Evolutionary conservation across 306 rosid species (phyloP).

Genomic region (Vicia faba): DNA sequence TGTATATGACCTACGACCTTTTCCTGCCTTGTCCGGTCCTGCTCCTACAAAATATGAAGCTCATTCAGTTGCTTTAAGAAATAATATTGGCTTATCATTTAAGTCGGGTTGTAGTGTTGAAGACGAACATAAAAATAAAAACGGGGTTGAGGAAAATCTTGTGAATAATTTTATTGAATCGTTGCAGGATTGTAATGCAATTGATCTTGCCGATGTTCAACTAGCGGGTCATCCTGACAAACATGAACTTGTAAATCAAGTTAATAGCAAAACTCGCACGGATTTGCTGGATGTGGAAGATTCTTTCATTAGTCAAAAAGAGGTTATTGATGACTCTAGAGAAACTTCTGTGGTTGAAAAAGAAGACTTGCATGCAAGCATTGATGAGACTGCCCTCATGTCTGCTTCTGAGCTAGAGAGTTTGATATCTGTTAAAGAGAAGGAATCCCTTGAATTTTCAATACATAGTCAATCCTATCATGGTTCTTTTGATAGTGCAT

Average conservation of each 20-base stretch:
- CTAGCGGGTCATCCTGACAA: slow-evolving; percentile 34
- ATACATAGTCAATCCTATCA: slow-evolving; percentile 10
- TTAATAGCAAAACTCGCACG: slow-evolving; percentile 12
- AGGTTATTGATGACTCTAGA: slow-evolving; percentile 37
- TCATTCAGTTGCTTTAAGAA: slow-evolving; percentile 36
- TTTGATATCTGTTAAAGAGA: slow-evolving; percentile 28
- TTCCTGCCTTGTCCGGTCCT: slow-evolving; percentile 41
- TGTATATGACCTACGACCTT: slow-evolving; percentile 58
- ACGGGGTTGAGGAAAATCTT: slow-evolving; percentile 43
- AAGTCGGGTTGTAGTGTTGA: slow-evolving; percentile 28
- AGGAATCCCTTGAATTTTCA: slow-evolving; percentile 23
- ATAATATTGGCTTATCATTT: slow-evolving; percentile 31
- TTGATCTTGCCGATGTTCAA: slow-evolving; percentile 39
- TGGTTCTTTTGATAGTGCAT: slow-evolving; percentile 30
- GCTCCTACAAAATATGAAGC: slow-evolving; percentile 46
- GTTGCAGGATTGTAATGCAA: slow-evolving; percentile 32
- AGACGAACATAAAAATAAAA: slow-evolving; percentile 21
- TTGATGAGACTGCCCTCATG: slow-evolving; percentile 21
- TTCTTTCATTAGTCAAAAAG: slow-evolving; percentile 29
- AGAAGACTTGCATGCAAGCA: slow-evolving; percentile 25
- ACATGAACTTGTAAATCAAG: slow-evolving; percentile 33
- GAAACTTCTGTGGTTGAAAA: slow-evolving; percentile 28
- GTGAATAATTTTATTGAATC: slow-evolving; percentile 33
- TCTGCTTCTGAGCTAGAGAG: slow-evolving; percentile 11
- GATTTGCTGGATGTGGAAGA: slow-evolving; percentile 39